Evolutionary conservation across 2,329 filamentous ascomycete genomes (phyloP), one percentile per base, ranked within the genome.

Genomic region (Aspergillus viridinutans): DNA sequence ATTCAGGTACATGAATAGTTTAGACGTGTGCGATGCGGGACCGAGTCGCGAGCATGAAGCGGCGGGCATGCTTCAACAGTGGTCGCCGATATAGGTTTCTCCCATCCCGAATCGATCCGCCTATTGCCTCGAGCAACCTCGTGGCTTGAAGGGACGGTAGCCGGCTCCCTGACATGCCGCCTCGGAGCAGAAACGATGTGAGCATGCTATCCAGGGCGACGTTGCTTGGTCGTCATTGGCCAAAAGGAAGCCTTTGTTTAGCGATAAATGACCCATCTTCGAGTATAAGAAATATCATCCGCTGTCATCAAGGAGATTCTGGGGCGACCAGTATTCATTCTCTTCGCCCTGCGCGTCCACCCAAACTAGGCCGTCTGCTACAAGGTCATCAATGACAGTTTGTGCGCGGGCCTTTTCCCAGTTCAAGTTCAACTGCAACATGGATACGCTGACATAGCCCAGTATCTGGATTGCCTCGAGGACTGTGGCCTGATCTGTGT

Each of bases 351-450:
- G 92, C 63, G 85, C 85, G 74, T 99, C 94, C 5, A 97, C 86
- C 94, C 94, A 99, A 14, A 99, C 85, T 79, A 99, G 84, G 53
- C 92, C 91, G 67, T 95, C 91, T 0, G 88, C 86, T 52, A 97
- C 81, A 35, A 99, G 78, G 73, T 99, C 94, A 60, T 97, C 91
- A 52, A 97, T 83, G 1, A 93, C 92, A 0, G 94, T 96, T 70
- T 89, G 83, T n/a, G 91, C 90, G 61, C 94, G 82, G 5, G 92
- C 89, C 48, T 85, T 80, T 64, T 93, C 87, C 94, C 94, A 99
- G 17, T 81, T 83, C 28, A 99, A 76, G 71, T 99, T 99, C 52
- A 89, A 77, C 75, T 89, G 87, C 54, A 99, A 77, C 89, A 97
- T 95, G 1, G 89, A 89, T 17, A 96, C 85, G 57, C 88, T 96